A percentile compares a stretch with the other conserved stretches of the same genome.
phyloP scores from a whole-genome alignment of 225 moss, liverwort and hornwort species.

The Pseudoscleropodium purum region DNA sequence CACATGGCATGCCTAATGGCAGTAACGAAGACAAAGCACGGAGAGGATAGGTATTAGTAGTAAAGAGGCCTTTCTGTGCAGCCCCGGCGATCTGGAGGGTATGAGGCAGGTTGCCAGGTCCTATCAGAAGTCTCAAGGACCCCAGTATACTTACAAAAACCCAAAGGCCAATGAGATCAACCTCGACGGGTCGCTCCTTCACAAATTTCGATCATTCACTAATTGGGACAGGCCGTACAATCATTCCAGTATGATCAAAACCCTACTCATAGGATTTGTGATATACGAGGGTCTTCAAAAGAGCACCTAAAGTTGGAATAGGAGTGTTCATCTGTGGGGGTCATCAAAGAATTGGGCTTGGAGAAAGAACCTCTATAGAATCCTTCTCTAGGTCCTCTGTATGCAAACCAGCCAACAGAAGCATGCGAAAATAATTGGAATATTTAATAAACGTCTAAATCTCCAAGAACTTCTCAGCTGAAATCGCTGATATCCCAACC shows the following conservation, averaged over 20 bases:
- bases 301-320: background rate
- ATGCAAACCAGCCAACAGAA: background rate
- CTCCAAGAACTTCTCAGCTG: background rate
- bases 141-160: background rate
- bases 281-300: background rate
- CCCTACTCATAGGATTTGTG: background rate
- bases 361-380: background rate
- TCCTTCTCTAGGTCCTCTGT: background rate
- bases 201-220: background rate
- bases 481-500: background rate
- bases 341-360: background rate
- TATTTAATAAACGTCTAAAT: background rate
- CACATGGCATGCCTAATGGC: background rate
- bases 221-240: background rate
- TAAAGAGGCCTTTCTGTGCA: background rate
- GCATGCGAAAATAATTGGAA: background rate
- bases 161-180: background rate
- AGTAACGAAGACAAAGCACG: background rate
- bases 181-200: background rate
- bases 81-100: background rate
- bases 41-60: background rate
- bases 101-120: background rate
- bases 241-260: background rate
- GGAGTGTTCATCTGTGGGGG: background rate
- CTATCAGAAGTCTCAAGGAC: background rate